A percentile compares a stretch with the other conserved stretches of the same genome.
Evolutionary conservation across 2,329 filamentous ascomycete species (phyloP).

Genomic region (Gnomoniopsis smithogilvyi): DNA sequence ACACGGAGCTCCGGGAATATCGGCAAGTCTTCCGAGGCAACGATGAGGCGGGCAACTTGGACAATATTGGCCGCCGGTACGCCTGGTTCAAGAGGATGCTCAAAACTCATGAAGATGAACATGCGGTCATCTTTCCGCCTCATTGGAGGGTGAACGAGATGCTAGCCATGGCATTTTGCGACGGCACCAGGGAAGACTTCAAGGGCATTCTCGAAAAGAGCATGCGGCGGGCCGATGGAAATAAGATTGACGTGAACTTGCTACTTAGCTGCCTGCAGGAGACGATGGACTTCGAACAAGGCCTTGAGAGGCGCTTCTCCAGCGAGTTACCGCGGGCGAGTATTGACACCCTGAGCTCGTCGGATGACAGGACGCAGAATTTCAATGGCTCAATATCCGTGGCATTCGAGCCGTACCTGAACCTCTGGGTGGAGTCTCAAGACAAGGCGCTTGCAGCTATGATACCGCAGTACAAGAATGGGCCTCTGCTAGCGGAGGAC

Average conservation of each 20-base stretch:
- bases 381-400: conserved; percentile 93
- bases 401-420: conserved; percentile 95
- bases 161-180: conserved; percentile 88
- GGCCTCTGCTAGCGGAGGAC: conserved; percentile 75
- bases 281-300: conserved; percentile 95
- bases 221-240: conserved; percentile 73
- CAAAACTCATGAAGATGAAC: conserved; percentile 93
- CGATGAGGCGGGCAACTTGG: conserved; percentile 91
- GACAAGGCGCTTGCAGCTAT: conserved; percentile 81
- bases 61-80: conserved; percentile 94
- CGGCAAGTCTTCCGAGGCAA: conserved; percentile 93
- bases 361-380: conserved; percentile 69
- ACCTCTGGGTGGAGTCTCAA: conserved; percentile 94
- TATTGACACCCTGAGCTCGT: conserved; percentile 82
- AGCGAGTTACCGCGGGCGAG: conserved; percentile 68
- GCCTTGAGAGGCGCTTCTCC: conserved; percentile 78
- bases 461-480: conserved; percentile 82
- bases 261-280: conserved; percentile 88
- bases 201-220: conserved; percentile 87
- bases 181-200: conserved; percentile 93
- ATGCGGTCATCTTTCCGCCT: conserved; percentile 79
- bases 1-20: conserved; percentile 93
- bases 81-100: conserved; percentile 96
- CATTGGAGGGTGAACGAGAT: conserved; percentile 90
- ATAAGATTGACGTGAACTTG: conserved; percentile 84